Evolutionary conservation across 2,329 filamentous ascomycete genomes (phyloP).

Genomic region (Knufia fluminis): DNA sequence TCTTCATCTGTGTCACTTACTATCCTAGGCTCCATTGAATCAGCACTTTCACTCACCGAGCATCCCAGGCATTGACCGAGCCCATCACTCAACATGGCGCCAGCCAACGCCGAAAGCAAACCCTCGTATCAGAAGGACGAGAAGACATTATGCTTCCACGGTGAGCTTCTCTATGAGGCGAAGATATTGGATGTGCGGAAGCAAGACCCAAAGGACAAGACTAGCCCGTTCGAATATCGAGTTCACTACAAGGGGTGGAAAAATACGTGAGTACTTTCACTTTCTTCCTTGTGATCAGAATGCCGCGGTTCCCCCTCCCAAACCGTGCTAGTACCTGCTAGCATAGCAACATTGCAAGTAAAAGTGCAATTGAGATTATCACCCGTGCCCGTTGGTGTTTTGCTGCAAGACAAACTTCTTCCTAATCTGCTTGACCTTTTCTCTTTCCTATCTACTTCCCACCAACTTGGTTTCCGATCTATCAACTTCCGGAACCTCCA

Average conservation of each 20-base stretch:
- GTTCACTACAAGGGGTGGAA: slow-evolving; percentile 99
- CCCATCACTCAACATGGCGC: slow-evolving; percentile 49
- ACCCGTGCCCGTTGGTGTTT: not conserved
- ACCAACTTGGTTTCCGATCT: not conserved
- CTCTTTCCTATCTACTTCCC: not conserved
- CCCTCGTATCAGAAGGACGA: slow-evolving; percentile 65
- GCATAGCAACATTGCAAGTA: not conserved
- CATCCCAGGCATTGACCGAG: not conserved
- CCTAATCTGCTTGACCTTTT: not conserved
- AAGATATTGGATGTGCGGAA: slow-evolving; percentile 75
- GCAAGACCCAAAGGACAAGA: slow-evolving; percentile 55
- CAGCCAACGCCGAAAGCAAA: slow-evolving; percentile 35
- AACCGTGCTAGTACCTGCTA: not conserved
- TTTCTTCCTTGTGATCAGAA: not conserved
- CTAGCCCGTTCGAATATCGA: slow-evolving; percentile 72
- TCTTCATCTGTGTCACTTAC: too few relatives aligned
- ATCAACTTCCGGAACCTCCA: not conserved
- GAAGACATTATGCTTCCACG: slow-evolving; percentile 92
- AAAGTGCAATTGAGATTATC: not conserved
- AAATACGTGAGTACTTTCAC: slow-evolving; percentile 55
- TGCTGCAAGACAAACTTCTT: not conserved
- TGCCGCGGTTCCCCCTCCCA: not conserved
- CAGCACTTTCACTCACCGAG: not conserved
- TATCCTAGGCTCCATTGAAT: not conserved
- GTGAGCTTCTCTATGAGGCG: slow-evolving; percentile 93